Evolutionary conservation across 768 basidiomycete species (phyloP), one percentile per base, ranked within the genome.

Genomic region (Dendrothele bispora): DNA sequence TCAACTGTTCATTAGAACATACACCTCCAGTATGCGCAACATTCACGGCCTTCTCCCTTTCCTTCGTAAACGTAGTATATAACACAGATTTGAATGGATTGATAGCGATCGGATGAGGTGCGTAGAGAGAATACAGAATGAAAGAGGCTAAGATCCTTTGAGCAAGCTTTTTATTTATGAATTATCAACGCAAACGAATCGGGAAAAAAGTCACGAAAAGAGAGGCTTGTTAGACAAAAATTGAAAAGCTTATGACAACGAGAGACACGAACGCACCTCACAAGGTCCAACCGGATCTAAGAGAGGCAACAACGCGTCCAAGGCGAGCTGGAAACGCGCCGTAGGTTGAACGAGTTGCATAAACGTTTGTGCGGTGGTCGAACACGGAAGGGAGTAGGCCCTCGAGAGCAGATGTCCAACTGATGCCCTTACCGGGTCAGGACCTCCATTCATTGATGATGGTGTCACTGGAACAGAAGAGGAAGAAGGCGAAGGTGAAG

Each of bases 61-160:
- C 88, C 61, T 75, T 80, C 30, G 78, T 59, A 59, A 89, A 90
- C 5, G 83, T 81, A 52, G 77, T 74, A 59, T 79, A 78, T 39
- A 91, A 67, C 38, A 79, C 84, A 51, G 84, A 83, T 67, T 83
- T 86, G 78, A 91, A 91, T 11, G 89, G 88, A 62, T 91, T 91
- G 58, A 90, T 80, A 35, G 79, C 69, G 50, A 89, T 86, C 52
- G 88, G 86, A 63, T 90, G 80, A 41, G 88, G 86, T 53, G 83
- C 80, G 70, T 91, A 91, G 53, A 91, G 73, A 36, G 86, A 83
- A 67, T 86, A 88, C 51, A 91, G 73, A 60, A 91, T 82, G 66
- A 86, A 91, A 17, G 86, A 80, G 50, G 83, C 87, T 54, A 90
- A 75, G 57, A 91, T 88, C 48, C 88, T 80, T 55, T 84, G 80